Evolutionary conservation across 2,329 filamentous ascomycete species (phyloP).

Genomic region (Neurospora crassa): DNA sequence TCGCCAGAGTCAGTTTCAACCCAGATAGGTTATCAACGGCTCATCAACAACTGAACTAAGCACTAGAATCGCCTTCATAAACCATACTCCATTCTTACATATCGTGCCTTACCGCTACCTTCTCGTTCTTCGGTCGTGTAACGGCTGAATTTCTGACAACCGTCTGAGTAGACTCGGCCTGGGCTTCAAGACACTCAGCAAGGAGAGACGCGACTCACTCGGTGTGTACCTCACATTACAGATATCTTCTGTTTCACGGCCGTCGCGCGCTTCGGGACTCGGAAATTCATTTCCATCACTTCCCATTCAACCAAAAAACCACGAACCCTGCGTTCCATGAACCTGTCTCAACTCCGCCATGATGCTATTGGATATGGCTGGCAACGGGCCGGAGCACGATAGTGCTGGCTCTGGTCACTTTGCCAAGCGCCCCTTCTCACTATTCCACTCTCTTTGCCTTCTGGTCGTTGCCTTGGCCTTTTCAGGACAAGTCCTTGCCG

Average conservation of each 20-base stretch:
- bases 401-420: neutral
- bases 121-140: neutral
- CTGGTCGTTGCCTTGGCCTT: constrained; percentile 11
- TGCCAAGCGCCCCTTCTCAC: neutral
- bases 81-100: neutral
- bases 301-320: neutral
- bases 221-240: neutral
- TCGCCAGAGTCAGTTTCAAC: neutral
- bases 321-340: neutral
- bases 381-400: neutral
- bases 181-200: neutral
- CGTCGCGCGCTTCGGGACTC: neutral
- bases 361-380: neutral
- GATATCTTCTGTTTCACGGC: neutral
- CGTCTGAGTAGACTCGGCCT: neutral
- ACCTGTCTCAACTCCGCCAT: neutral
- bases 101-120: too few relatives aligned
- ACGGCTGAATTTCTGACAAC: neutral
- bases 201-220: neutral
- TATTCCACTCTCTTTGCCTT: constrained; percentile 8
- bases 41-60: neutral
- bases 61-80: neutral
- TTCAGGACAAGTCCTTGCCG: constrained; percentile 23
- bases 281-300: neutral
- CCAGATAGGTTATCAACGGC: neutral